A percentile compares a stretch with the other conserved stretches of the same genome.
Evolutionary conservation across 2,329 filamentous ascomycete genomes (phyloP).

Genomic region (Sarocladium strictum): DNA sequence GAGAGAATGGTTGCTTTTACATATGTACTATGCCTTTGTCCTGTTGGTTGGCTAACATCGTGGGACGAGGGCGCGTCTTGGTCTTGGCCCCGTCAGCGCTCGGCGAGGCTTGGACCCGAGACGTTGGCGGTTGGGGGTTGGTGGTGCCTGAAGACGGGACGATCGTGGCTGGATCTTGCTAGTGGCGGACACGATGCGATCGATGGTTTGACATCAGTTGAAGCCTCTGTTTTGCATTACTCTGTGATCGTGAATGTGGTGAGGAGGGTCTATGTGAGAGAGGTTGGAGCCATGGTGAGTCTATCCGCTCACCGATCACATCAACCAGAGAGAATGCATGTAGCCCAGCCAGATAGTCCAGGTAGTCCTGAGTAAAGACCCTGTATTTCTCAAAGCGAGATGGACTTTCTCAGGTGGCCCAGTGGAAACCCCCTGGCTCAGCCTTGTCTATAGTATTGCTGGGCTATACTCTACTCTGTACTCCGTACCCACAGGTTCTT

Average conservation of each 20-base stretch:
- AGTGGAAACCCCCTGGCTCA: not conserved
- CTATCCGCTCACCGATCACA: too few relatives aligned
- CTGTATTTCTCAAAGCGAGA: not conserved
- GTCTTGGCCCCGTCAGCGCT: too few relatives aligned
- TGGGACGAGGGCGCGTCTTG: too few relatives aligned
- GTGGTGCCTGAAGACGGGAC: not conserved
- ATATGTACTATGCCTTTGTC: too few relatives aligned
- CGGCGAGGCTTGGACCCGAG: conserved; percentile 6
- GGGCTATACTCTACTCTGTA: too few relatives aligned
- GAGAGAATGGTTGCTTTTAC: too few relatives aligned
- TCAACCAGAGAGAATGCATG: too few relatives aligned
- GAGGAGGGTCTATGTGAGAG: too few relatives aligned
- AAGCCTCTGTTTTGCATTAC: not conserved
- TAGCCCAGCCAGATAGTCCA: too few relatives aligned
- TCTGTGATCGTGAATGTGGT: too few relatives aligned
- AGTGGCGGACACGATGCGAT: not conserved
- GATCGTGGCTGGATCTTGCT: not conserved
- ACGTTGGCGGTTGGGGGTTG: not conserved
- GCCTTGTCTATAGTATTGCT: not conserved
- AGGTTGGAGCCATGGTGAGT: too few relatives aligned
- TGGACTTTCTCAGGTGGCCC: not conserved
- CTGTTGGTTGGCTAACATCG: too few relatives aligned
- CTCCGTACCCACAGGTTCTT: not conserved
- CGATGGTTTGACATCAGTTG: not conserved
- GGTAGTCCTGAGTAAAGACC: not conserved